These are phyloP conservation scores for Cercospora sp. DNA, from an alignment of 2,329 filamentous ascomycete genomes.

Conservation along the genomic window DNA sequence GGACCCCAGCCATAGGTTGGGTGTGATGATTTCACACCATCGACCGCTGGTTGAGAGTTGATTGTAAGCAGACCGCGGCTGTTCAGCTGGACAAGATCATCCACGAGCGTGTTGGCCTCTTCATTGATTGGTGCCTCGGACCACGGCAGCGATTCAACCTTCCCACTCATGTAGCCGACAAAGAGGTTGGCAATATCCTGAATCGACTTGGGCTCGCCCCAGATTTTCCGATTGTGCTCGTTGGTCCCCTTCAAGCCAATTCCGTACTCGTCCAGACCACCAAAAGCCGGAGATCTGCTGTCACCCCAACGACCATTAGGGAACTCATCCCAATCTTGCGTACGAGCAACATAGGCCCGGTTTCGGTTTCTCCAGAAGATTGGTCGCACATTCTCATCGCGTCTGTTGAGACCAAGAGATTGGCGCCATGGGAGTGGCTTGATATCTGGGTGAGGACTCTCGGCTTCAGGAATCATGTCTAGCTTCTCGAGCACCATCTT, in stretches of 20 bases:
- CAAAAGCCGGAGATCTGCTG: conserved; percentile 91
- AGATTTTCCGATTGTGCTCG: conserved; percentile 91
- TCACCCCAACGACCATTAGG: conserved; percentile 99
- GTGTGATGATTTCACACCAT: conserved; percentile 84
- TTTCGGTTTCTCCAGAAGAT: conserved; percentile 99
- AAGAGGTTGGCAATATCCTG: conserved; percentile 82
- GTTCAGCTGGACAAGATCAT: conserved; percentile 79
- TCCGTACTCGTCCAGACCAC: conserved; percentile 90
- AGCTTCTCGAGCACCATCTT: conserved; percentile 92
- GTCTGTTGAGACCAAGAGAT: conserved; percentile 82
- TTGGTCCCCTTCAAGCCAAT: conserved; percentile 93
- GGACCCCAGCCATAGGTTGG: conserved; percentile 92
- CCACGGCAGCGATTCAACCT: conserved; percentile 85
- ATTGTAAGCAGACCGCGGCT: conserved; percentile 85
- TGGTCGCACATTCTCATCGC: conserved; percentile 92
- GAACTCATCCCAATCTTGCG: conserved; percentile 98
- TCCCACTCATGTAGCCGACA: conserved; percentile 77
- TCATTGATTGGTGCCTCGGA: conserved; percentile 83
- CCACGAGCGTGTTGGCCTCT: conserved; percentile 76
- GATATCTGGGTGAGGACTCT: conserved; percentile 45
- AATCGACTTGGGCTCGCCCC: conserved; percentile 80
- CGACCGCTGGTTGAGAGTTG: conserved; percentile 94
- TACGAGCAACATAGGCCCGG: conserved; percentile 91
- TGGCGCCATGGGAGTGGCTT: conserved; percentile 96
- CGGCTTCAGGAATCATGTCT: conserved; percentile 76